These are phyloP conservation scores for Neurospora sp. DNA, from an alignment of 495 filamentous ascomycete species.

Conservation along the genomic window DNA sequence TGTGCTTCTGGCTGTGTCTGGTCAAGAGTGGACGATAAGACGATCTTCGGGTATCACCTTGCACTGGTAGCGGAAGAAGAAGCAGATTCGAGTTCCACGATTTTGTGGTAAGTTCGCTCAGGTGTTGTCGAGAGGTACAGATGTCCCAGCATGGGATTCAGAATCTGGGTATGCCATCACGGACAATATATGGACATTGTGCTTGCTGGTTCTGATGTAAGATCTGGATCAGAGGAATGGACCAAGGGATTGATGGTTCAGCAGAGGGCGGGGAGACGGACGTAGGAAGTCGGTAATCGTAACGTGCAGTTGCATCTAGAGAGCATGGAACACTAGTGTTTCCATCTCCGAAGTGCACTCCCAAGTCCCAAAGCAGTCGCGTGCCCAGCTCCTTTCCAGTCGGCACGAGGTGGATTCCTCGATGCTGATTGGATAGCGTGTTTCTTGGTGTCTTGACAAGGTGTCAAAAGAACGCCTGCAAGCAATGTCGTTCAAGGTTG, in stretches of 20 bases:
- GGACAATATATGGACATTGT: neutral
- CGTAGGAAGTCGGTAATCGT: neutral
- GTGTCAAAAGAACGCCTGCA: neutral
- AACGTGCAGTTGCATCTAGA: neutral
- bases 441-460: neutral
- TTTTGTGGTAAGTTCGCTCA: neutral
- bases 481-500: neutral
- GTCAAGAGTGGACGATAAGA: neutral
- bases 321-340: neutral
- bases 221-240: neutral
- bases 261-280: neutral
- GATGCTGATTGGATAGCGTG: conserved; percentile 12
- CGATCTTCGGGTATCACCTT: neutral
- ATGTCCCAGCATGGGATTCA: neutral
- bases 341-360: neutral
- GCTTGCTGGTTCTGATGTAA: neutral
- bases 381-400: conserved; percentile 18
- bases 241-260: neutral
- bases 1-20: neutral
- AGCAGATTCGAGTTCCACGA: neutral
- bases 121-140: neutral
- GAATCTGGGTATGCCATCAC: neutral
- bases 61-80: neutral
- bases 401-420: conserved; percentile 16
- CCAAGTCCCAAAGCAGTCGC: conserved; percentile 10